Evolutionary conservation across 2,329 filamentous ascomycete genomes (phyloP).

Genomic region (Hypocrella siamensis): DNA sequence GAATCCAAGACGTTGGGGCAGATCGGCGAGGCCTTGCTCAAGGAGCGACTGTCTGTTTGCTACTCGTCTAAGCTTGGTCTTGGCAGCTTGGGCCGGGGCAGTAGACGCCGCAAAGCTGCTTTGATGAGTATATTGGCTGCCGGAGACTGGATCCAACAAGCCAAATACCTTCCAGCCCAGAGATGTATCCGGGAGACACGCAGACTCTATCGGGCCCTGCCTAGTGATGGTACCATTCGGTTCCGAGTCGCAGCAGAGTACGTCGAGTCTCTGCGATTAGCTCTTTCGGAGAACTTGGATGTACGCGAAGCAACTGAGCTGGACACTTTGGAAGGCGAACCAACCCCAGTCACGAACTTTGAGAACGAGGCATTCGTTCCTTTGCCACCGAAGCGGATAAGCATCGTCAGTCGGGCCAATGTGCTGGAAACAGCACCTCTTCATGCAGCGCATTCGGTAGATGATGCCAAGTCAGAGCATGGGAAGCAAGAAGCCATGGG

Average conservation of each 20-base stretch:
- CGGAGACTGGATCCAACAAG: constrained; percentile 67
- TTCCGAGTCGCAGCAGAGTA: constrained; percentile 36
- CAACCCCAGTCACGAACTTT: constrained; percentile 18
- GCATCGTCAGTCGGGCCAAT: constrained; percentile 22
- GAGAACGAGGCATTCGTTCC: constrained; percentile 37
- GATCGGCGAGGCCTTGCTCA: constrained; percentile 67
- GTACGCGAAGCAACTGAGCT: constrained; percentile 6
- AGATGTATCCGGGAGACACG: constrained; percentile 58
- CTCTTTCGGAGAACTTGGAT: constrained; percentile 30
- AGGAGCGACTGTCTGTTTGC: constrained; percentile 73
- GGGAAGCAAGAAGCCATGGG: no score
- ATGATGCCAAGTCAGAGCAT: no score
- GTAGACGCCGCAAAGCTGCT: constrained; percentile 67
- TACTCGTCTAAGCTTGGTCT: constrained; percentile 60
- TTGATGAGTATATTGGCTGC: constrained; percentile 77
- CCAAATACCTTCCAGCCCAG: constrained; percentile 64
- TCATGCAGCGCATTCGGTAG: no score
- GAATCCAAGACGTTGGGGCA: constrained; percentile 62
- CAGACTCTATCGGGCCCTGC: constrained; percentile 34
- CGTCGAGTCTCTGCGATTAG: constrained; percentile 33
- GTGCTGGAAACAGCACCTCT: constrained; percentile 33
- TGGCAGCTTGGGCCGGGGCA: constrained; percentile 52
- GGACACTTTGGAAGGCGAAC: constrained; percentile 18
- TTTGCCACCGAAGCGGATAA: constrained; percentile 36
- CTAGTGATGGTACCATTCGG: constrained; percentile 32